These are phyloP conservation scores for Paramecium octaurelia DNA, from an alignment of 73 alveolate species.

Conservation along the genomic window DNA sequence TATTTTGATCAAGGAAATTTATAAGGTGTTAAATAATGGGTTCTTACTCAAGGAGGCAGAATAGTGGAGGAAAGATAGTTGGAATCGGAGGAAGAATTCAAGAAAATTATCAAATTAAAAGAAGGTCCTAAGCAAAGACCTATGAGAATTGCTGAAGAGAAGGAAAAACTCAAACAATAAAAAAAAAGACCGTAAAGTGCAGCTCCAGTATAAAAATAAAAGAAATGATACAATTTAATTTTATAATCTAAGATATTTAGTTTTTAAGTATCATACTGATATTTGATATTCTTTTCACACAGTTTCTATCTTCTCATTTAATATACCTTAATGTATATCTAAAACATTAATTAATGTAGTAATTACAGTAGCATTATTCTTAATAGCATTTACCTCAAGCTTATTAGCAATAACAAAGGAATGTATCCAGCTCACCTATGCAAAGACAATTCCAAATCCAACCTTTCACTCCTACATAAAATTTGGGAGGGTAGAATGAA, in stretches of 20 bases:
- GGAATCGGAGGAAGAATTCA: background rate
- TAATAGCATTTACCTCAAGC: background rate
- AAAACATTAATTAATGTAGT: background rate
- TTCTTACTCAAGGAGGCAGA: background rate
- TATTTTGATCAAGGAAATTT: background rate
- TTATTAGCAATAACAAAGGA: background rate
- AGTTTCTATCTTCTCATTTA: background rate
- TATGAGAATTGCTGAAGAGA: background rate
- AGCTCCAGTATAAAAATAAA: background rate
- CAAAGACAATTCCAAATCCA: background rate
- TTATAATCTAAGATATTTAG: background rate
- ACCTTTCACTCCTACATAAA: background rate
- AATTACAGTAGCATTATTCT: background rate
- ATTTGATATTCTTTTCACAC: background rate
- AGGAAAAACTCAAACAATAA: background rate
- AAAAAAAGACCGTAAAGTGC: constrained; percentile 45
- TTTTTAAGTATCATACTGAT: background rate
- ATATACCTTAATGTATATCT: background rate
- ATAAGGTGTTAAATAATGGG: background rate
- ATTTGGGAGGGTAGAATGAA: background rate
- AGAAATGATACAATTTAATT: background rate
- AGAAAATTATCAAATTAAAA: background rate
- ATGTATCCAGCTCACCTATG: background rate
- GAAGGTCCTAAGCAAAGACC: constrained; percentile 41
- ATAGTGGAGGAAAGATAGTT: background rate